phyloP scores from a whole-genome alignment of 2,329 filamentous ascomycete species.

The Neofusicoccum sp. region DNA sequence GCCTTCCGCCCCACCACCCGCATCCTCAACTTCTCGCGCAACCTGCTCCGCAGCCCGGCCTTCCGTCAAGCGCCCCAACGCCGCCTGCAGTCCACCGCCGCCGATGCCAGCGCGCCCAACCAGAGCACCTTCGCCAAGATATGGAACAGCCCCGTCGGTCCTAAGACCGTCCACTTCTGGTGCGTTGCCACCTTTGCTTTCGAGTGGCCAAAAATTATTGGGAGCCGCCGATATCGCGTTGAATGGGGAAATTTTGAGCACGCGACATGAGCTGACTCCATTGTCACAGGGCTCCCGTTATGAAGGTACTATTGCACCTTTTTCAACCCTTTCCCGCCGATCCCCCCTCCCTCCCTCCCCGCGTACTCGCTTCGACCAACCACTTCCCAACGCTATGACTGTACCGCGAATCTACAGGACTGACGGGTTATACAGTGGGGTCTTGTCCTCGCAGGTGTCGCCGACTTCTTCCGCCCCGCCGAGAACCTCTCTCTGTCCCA shows the following conservation, averaged over 20 bases:
- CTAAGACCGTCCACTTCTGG: constrained; percentile 96
- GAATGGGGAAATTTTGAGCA: not conserved
- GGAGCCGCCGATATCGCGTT: not conserved
- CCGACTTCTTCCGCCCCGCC: constrained; percentile 86
- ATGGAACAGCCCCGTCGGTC: constrained; percentile 51
- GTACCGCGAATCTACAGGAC: not conserved
- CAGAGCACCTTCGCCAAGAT: constrained; percentile 67
- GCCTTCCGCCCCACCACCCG: constrained; percentile 58
- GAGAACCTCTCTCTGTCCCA: constrained; percentile 91
- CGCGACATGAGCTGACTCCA: constrained; percentile 1
- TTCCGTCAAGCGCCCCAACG: constrained; percentile 56
- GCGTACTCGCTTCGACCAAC: not conserved
- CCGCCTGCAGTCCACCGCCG: constrained; percentile 69
- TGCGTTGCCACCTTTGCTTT: constrained; percentile 42
- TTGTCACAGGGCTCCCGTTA: constrained; percentile 75
- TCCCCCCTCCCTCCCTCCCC: not conserved
- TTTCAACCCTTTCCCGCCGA: not conserved
- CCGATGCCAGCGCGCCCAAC: constrained; percentile 39
- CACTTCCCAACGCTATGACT: not conserved
- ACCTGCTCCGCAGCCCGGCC: constrained; percentile 26
- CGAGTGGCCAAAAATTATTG: not conserved
- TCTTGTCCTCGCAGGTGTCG: constrained; percentile 86
- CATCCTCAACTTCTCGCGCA: constrained; percentile 54
- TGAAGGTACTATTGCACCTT: constrained; percentile 61
- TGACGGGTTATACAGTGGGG: constrained; percentile 64